Evolutionary conservation across 345 rosid species (phyloP), one percentile per base, ranked within the genome.

Genomic region (Eucalyptus tenuipes): DNA sequence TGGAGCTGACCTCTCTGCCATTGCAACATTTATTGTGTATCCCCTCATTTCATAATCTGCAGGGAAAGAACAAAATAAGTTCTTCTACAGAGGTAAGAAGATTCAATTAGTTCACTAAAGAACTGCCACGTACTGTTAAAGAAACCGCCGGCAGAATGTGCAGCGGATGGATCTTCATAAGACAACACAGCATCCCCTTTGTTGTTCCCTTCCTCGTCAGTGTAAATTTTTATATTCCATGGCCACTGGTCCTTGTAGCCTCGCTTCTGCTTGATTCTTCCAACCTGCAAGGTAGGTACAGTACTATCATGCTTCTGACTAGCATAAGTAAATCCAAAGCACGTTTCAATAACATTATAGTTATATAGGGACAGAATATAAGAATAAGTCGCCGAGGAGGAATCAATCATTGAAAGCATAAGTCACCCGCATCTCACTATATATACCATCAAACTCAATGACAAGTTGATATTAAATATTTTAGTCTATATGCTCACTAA

Each of bases 201-300:
- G 92, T 92, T 91, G 90, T 96, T 96, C 86, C 99, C 99, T 82
- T 94, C 94, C 85, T 97, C 99, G 90, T 98, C 99, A 7, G 97
- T 95, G 95, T 98, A 98, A 59, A 98, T 91, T 90, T 97, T 98
- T 89, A 98, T 94, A 88, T 98, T 98, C 94, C 95, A 98, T 5
- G 99, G 99, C 99, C 99, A 97, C 86, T 98, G 99, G 93, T 97
- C 99, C 91, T 97, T 98, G 91, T 94, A 97, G 37, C 99, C 99
- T 79, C 99, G 92, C 94, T 98, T 98, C 91, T 98, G 99, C 94
- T 98, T 98, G 88, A 98, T 94, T 94, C 97, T 93, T 91, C 96
- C 97, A 91, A 98, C 98, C 99, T 98, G 92, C 47, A 86, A 44
- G 87, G 79, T n/a, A 31, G 50, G 88, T 80, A 75, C 24, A 75